Conservation (phyloP, 208 protist genomes). For the Leishmania turanica region DNA sequence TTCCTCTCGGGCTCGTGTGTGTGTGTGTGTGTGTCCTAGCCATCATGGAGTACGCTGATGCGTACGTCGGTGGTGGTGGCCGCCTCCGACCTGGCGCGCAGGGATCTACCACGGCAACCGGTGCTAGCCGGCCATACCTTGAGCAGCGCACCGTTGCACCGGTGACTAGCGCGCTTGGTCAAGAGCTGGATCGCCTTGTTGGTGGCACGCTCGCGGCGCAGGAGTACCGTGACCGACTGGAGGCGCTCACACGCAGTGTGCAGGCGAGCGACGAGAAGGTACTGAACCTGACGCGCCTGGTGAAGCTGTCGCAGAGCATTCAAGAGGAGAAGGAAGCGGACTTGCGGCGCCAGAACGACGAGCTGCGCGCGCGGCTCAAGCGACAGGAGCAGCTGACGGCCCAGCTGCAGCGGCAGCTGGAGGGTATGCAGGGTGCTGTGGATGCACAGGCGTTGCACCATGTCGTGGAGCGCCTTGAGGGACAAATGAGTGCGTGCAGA, state of each 20-base stretch:
- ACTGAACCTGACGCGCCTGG: conserved; percentile 76
- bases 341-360: conserved; percentile 65
- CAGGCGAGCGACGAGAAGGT: conserved; percentile 78
- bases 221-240: conserved; percentile 56
- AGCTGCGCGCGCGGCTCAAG: conserved; percentile 64
- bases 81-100: conserved; percentile 4
- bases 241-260: conserved; percentile 48
- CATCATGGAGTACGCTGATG: conserved; percentile 7
- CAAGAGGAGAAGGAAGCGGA: conserved; percentile 72
- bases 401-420: conserved; percentile 49
- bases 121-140: neutral
- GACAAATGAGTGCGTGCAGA: conserved; percentile 7
- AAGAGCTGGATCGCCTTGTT: conserved; percentile 56
- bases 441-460: conserved; percentile 26
- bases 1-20: neutral
- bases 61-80: conserved; percentile 1
- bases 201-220: conserved; percentile 73
- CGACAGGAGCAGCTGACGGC: conserved; percentile 68
- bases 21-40: neutral
- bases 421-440: conserved; percentile 19
- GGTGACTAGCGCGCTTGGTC: conserved; percentile 21
- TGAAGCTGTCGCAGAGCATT: conserved; percentile 78
- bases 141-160: conserved; percentile 2
- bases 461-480: conserved; percentile 22
- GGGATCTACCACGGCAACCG: neutral